These are phyloP conservation scores for Hanseniaspora jakobsenii DNA, from an alignment of 805 yeast species.

Conservation along the genomic window DNA sequence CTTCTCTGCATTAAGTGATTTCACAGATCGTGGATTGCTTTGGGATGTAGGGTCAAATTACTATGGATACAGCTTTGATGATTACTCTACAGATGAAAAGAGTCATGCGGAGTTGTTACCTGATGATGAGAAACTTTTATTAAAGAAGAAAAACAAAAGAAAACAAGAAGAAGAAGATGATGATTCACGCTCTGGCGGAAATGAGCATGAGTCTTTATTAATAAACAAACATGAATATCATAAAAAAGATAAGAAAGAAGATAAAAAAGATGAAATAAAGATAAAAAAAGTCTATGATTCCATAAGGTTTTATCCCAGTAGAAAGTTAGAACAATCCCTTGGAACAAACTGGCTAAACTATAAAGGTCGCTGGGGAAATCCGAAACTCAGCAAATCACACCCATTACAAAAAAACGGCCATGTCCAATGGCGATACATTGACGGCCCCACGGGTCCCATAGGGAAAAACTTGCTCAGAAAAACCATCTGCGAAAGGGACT, in stretches of 20 bases:
- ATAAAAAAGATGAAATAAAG: too few relatives aligned
- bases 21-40: constrained; percentile 86
- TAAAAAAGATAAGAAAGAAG: too few relatives aligned
- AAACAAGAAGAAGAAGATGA: too few relatives aligned
- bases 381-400: constrained; percentile 35
- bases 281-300: too few relatives aligned
- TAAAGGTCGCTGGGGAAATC: constrained; percentile 86
- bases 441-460: constrained; percentile 89
- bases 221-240: too few relatives aligned
- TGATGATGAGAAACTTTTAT: too few relatives aligned
- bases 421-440: constrained; percentile 75
- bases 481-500: constrained; percentile 58
- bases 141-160: too few relatives aligned
- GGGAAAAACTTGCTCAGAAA: constrained; percentile 58
- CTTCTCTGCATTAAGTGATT: constrained; percentile 78
- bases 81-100: too few relatives aligned
- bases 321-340: constrained; percentile 13
- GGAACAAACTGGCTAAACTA: constrained; percentile 68
- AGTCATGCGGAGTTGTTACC: too few relatives aligned
- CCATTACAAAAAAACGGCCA: constrained; percentile 62
- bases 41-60: constrained; percentile 88
- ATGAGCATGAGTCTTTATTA: too few relatives aligned
- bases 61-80: constrained; percentile 71
- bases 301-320: constrained; percentile 16
- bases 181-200: too few relatives aligned